Evolutionary conservation across 1,139 yeast genomes (phyloP).

Genomic region (Arxiozyma bovina): DNA sequence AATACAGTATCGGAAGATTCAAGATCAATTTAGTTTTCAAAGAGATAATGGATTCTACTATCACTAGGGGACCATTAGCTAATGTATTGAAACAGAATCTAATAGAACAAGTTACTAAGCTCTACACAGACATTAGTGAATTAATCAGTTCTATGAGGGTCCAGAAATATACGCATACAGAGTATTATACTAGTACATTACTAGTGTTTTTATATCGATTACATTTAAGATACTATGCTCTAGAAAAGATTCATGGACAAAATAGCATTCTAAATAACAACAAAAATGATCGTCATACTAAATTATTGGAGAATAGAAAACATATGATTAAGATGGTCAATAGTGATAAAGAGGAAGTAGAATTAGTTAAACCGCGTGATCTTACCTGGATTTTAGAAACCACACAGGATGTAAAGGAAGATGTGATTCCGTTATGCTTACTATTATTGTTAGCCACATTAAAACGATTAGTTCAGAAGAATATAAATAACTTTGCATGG

Average conservation of each 20-base stretch:
- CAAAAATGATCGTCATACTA: not conserved
- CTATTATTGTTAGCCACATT: constrained; percentile 18
- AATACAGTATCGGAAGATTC: constrained; percentile 21
- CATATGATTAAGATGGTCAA: constrained; percentile 3
- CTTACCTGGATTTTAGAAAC: constrained; percentile 13
- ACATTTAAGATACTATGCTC: constrained; percentile 19
- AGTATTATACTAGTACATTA: constrained; percentile 20
- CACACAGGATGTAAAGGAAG: constrained; percentile 12
- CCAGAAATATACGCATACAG: constrained; percentile 7
- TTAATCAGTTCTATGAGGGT: constrained; percentile 9
- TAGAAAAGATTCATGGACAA: constrained; percentile 10
- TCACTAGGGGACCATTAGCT: not conserved
- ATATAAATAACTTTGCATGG: constrained; percentile 18
- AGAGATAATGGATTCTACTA: constrained; percentile 17
- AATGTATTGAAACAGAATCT: not conserved
- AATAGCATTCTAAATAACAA: constrained; percentile 7
- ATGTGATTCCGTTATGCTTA: constrained; percentile 18
- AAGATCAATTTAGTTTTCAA: constrained; percentile 18
- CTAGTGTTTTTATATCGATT: constrained; percentile 21
- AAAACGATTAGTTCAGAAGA: constrained; percentile 18
- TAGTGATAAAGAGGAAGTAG: constrained; percentile 5
- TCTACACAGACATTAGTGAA: constrained; percentile 7
- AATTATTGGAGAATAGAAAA: constrained; percentile 2
- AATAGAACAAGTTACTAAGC: not conserved
- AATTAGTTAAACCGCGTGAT: constrained; percentile 9